Conservation (phyloP, 306 rosid species). For the Acacia melanoxylon region DNA sequence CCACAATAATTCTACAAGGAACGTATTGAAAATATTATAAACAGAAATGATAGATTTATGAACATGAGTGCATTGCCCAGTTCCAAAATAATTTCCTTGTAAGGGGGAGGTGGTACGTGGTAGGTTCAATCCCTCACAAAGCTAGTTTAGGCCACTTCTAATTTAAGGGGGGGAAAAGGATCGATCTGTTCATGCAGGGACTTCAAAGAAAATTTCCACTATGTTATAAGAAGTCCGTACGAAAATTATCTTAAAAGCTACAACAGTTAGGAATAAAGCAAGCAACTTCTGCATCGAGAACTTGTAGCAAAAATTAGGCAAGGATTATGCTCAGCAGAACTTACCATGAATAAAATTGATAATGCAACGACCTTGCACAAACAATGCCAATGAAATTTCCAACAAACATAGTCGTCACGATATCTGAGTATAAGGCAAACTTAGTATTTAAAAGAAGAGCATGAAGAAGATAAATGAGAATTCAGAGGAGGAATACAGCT, state of each 20-base stretch:
- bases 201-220: neutral
- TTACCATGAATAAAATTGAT: conserved; percentile 97
- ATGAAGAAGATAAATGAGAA: neutral
- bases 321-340: conserved; percentile 34
- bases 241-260: neutral
- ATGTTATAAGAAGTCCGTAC: neutral
- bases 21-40: neutral
- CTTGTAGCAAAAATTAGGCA: neutral
- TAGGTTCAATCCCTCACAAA: too few relatives aligned
- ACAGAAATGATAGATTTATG: neutral
- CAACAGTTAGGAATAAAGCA: conserved; percentile 1
- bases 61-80: too few relatives aligned
- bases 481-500: neutral
- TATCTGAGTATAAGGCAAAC: conserved; percentile 49
- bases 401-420: conserved; percentile 83
- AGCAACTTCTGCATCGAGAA: conserved; percentile 20
- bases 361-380: conserved; percentile 92
- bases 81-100: too few relatives aligned
- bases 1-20: neutral
- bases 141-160: too few relatives aligned
- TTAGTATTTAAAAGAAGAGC: conserved; percentile 27
- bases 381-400: conserved; percentile 92
- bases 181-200: neutral
- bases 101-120: too few relatives aligned
- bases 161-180: too few relatives aligned